Evolutionary conservation across 1,284 basidiomycete genomes (phyloP).

Genomic region (Ceratobasidium sp.): DNA sequence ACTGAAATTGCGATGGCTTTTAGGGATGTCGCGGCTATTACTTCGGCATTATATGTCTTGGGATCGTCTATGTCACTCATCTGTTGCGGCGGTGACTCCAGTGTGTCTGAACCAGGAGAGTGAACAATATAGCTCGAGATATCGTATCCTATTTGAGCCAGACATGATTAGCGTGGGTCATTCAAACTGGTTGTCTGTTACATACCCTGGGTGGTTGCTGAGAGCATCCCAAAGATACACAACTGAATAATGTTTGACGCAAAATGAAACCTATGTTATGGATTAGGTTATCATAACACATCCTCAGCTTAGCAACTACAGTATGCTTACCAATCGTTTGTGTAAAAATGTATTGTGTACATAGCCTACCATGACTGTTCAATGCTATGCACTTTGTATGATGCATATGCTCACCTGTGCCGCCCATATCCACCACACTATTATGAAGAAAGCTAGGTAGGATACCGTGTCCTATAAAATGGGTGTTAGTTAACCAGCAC

Average conservation of each 20-base stretch:
- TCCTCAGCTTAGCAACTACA: too few relatives aligned
- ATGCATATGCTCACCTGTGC: constrained; percentile 24
- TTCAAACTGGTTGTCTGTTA: background rate
- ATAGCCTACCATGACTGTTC: background rate
- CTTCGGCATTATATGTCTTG: background rate
- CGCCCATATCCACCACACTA: too few relatives aligned
- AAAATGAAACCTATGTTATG: too few relatives aligned
- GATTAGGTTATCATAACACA: too few relatives aligned
- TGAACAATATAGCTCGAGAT: constrained; percentile 20
- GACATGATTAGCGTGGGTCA: background rate
- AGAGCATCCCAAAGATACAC: constrained; percentile 17
- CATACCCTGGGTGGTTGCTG: constrained; percentile 27
- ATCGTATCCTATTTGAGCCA: constrained; percentile 13
- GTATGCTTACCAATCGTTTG: constrained; percentile 18
- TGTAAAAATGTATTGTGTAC: constrained; percentile 23
- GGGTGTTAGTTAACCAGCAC: background rate
- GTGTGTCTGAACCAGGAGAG: constrained; percentile 6
- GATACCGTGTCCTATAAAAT: constrained; percentile 19
- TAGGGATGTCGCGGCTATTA: constrained; percentile 1
- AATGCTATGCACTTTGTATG: background rate
- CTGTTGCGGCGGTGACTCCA: background rate
- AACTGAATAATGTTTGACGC: too few relatives aligned
- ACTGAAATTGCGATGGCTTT: constrained; percentile 16
- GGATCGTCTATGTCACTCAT: background rate
- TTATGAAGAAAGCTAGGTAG: constrained; percentile 10